These are phyloP conservation scores for Aspergillus awamori DNA, from an alignment of 2,329 filamentous ascomycete species.

Conservation along the genomic window DNA sequence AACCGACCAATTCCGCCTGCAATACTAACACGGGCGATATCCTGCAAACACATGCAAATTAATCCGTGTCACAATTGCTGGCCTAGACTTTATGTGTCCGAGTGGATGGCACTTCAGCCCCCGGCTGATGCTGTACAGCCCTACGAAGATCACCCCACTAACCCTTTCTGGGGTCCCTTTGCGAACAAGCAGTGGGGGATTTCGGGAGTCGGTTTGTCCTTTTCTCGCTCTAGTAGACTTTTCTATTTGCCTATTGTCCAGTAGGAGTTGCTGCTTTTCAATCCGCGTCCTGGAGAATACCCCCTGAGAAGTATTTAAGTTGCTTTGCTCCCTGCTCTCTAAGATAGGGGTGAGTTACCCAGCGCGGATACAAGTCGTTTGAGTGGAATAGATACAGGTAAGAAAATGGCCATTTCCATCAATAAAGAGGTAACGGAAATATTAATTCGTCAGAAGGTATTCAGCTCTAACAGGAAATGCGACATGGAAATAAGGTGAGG, in stretches of 20 bases:
- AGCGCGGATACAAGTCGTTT: neutral
- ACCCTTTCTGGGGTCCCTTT: neutral
- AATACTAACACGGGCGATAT: neutral
- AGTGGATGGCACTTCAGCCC: neutral
- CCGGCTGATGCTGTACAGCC: neutral
- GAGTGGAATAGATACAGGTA: neutral
- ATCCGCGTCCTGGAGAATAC: neutral
- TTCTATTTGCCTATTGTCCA: neutral
- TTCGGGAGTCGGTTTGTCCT: neutral
- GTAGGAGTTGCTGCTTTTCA: neutral
- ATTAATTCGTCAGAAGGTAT: no score
- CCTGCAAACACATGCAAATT: neutral
- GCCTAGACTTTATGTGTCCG: neutral
- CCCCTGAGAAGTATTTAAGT: neutral
- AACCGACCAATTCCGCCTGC: no score
- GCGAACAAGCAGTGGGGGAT: neutral
- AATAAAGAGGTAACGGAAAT: no score
- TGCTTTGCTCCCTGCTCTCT: neutral
- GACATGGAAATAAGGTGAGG: neutral
- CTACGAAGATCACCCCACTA: neutral
- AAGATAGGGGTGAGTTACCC: neutral
- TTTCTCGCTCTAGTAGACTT: neutral
- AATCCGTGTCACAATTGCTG: neutral
- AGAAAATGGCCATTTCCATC: neutral
- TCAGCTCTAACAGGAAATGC: neutral